Percentiles rank a stretch among this genome's conserved stretches.
Conservation (phyloP, 257 asterid species). For the Salvia miltiorrhiza region DNA sequence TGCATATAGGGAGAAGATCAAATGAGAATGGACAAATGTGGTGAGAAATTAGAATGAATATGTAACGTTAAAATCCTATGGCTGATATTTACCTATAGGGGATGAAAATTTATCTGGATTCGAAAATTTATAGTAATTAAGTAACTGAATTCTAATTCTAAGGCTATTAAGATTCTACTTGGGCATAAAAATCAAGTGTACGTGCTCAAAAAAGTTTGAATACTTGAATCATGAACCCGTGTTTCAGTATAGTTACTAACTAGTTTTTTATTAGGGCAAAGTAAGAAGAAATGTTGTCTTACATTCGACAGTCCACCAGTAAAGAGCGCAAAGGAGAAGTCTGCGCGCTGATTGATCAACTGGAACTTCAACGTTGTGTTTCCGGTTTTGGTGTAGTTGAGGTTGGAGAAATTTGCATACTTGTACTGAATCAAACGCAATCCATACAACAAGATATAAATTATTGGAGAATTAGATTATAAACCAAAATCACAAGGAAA, state of each 20-base stretch:
- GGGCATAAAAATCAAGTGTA: too few relatives aligned
- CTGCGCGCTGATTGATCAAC: slow-evolving; percentile 45
- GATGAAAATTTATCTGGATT: too few relatives aligned
- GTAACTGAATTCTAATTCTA: too few relatives aligned
- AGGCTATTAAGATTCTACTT: too few relatives aligned
- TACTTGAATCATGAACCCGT: neutral
- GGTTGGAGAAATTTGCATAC: slow-evolving; percentile 45
- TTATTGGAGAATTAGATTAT: neutral
- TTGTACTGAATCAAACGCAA: slow-evolving; percentile 31
- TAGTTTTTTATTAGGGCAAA: neutral
- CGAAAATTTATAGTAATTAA: too few relatives aligned
- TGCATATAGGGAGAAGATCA: too few relatives aligned
- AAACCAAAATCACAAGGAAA: neutral
- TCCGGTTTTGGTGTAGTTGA: slow-evolving; percentile 30
- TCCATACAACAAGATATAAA: neutral
- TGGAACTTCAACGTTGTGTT: slow-evolving; percentile 37
- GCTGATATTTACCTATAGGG: too few relatives aligned
- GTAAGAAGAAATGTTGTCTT: neutral
- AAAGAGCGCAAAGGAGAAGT: slow-evolving; percentile 59
- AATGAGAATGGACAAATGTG: too few relatives aligned
- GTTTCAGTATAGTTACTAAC: too few relatives aligned
- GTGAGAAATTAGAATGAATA: too few relatives aligned
- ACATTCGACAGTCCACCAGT: slow-evolving; percentile 51
- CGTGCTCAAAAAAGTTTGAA: too few relatives aligned
- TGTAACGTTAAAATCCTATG: too few relatives aligned